Evolutionary conservation across 495 filamentous ascomycete species (phyloP).

Genomic region (Haplographium delicatum): DNA sequence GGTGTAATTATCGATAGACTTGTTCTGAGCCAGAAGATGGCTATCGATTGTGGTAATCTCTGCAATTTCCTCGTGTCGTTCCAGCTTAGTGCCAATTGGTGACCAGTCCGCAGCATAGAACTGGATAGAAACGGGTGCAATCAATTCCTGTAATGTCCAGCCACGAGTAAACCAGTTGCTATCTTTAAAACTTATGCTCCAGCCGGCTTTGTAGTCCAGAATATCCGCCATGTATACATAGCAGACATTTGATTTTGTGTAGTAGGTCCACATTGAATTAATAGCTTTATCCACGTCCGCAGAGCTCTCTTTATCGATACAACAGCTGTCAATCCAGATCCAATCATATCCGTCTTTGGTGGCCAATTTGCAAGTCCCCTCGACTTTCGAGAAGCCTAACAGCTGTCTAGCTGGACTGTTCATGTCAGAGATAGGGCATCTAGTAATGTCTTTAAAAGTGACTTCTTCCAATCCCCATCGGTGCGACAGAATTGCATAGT

Average conservation of each 20-base stretch:
- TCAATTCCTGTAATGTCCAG: not conserved
- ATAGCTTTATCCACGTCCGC: not conserved
- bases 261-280: not conserved
- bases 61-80: not conserved
- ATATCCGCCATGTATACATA: not conserved
- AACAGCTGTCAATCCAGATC: not conserved
- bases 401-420: no score
- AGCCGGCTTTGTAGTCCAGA: not conserved
- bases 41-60: not conserved
- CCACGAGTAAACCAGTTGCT: not conserved
- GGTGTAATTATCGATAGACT: not conserved
- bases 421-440: not conserved
- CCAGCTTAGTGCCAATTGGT: not conserved
- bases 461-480: not conserved
- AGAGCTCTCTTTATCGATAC: not conserved
- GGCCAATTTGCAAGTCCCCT: not conserved
- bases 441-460: not conserved
- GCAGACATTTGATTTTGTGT: not conserved
- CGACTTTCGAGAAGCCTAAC: not conserved
- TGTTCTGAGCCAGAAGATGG: not conserved
- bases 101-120: not conserved
- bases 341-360: not conserved
- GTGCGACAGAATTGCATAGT: not conserved
- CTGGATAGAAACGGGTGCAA: not conserved
- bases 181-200: no score